Conservation (phyloP, 768 basidiomycete species). For the Mycena galericulata region DNA sequence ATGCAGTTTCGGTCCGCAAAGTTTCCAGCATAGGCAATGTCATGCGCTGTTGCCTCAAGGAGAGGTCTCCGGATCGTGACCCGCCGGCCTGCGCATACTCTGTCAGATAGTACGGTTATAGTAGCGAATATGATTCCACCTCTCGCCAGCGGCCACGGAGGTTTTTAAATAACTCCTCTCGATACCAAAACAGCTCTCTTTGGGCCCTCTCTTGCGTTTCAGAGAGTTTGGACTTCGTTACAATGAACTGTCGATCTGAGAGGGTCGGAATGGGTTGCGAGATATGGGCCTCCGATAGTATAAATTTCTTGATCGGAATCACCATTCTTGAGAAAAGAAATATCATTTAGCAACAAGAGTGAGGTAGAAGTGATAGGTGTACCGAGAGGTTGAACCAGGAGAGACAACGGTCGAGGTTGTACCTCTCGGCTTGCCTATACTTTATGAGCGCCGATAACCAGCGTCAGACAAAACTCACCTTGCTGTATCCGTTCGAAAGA, state of each 20-base stretch:
- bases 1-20: slow-evolving; percentile 75
- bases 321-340: slow-evolving; percentile 72
- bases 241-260: slow-evolving; percentile 91
- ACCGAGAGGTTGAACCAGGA: slow-evolving; percentile 90
- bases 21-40: slow-evolving; percentile 84
- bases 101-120: background rate
- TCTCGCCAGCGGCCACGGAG: slow-evolving; percentile 87
- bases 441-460: background rate
- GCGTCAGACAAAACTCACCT: slow-evolving; percentile 54
- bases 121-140: slow-evolving; percentile 56
- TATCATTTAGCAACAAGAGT: background rate
- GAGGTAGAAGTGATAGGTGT: slow-evolving; percentile 34
- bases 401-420: slow-evolving; percentile 74
- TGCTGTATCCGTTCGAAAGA: slow-evolving; percentile 75
- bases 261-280: slow-evolving; percentile 83
- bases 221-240: slow-evolving; percentile 77
- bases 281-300: slow-evolving; percentile 67
- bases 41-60: slow-evolving; percentile 82
- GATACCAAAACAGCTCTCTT: slow-evolving; percentile 94
- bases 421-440: slow-evolving; percentile 53
- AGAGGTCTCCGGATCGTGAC: slow-evolving; percentile 78
- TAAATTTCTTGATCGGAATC: slow-evolving; percentile 78
- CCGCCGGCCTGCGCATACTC: slow-evolving; percentile 74
- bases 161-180: slow-evolving; percentile 84
- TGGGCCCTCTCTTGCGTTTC: slow-evolving; percentile 70